These are phyloP conservation scores for Trichoderma semiorbis DNA, from an alignment of 2,329 filamentous ascomycete genomes.

Conservation along the genomic window DNA sequence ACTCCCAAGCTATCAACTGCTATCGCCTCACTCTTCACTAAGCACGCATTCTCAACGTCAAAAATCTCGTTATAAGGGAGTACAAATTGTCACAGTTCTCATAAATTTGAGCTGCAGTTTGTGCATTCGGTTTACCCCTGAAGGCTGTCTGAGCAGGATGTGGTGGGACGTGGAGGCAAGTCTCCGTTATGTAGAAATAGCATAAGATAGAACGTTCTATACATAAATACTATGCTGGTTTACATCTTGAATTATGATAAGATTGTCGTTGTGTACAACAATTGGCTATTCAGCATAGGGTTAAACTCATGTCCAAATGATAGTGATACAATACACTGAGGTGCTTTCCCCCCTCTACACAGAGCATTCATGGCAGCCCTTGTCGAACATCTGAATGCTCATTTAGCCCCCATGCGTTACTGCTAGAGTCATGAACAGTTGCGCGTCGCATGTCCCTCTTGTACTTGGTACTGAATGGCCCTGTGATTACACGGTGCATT, in stretches of 20 bases:
- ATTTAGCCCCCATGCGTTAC: conserved; percentile 39
- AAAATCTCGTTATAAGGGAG: neutral
- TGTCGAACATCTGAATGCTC: conserved; percentile 8
- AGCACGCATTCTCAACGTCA: neutral
- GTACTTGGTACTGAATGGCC: conserved; percentile 46
- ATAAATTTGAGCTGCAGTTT: neutral
- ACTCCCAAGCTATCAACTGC: conserved; percentile 19
- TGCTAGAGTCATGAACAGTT: conserved; percentile 49
- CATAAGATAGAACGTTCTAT: neutral
- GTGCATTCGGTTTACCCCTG: neutral
- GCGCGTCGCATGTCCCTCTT: conserved; percentile 53
- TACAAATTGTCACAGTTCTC: neutral
- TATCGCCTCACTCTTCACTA: conserved; percentile 31
- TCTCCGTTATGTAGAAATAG: neutral
- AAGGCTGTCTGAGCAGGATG: neutral
- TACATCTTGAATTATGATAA: neutral
- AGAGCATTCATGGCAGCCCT: neutral
- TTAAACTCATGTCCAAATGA: neutral
- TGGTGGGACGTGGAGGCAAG: neutral
- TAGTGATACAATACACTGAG: neutral
- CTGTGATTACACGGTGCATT: conserved; percentile 51
- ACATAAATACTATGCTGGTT: neutral
- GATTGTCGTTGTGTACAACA: neutral
- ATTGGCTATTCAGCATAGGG: rapidly evolving
- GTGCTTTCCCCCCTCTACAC: neutral